Evolutionary conservation across 148 eudicot species (phyloP).

Genomic region (Vaccinium macrocarpon): DNA sequence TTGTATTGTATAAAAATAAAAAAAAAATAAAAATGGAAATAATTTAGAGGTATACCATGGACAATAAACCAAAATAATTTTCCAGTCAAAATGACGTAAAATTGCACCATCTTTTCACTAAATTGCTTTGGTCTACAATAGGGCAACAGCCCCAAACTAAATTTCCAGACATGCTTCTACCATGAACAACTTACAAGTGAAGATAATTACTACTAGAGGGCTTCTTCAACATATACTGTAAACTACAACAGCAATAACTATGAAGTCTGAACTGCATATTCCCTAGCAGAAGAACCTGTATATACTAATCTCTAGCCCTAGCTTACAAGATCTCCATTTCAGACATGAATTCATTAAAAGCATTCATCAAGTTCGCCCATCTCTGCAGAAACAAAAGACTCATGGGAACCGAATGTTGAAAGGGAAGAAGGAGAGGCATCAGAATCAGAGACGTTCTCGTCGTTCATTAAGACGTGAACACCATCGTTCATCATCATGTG

Average conservation of each 20-base stretch:
- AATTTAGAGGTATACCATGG: not conserved
- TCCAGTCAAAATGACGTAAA: not conserved
- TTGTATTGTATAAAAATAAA: too few species aligned
- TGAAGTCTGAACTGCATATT: not conserved
- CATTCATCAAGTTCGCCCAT: slow-evolving; percentile 59
- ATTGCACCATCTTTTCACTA: not conserved
- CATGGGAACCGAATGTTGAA: slow-evolving; percentile 55
- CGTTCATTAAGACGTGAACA: slow-evolving; percentile 37
- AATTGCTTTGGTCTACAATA: not conserved
- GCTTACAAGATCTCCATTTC: not conserved
- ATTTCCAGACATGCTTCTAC: not conserved
- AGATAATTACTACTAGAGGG: not conserved
- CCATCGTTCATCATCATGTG: slow-evolving; percentile 36
- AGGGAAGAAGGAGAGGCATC: slow-evolving; percentile 74
- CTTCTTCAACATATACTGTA: not conserved
- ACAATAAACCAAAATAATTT: not conserved
- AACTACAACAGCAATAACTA: slow-evolving; percentile 1
- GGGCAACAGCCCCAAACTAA: not conserved
- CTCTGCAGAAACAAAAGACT: slow-evolving; percentile 92
- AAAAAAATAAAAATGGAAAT: not conserved
- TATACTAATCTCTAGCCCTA: not conserved
- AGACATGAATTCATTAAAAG: not conserved
- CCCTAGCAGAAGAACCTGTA: not conserved
- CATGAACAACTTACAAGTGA: not conserved
- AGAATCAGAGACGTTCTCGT: slow-evolving; percentile 61